These are phyloP conservation scores for Macaranga tanarius DNA, from an alignment of 441 rosid species.

Conservation along the genomic window DNA sequence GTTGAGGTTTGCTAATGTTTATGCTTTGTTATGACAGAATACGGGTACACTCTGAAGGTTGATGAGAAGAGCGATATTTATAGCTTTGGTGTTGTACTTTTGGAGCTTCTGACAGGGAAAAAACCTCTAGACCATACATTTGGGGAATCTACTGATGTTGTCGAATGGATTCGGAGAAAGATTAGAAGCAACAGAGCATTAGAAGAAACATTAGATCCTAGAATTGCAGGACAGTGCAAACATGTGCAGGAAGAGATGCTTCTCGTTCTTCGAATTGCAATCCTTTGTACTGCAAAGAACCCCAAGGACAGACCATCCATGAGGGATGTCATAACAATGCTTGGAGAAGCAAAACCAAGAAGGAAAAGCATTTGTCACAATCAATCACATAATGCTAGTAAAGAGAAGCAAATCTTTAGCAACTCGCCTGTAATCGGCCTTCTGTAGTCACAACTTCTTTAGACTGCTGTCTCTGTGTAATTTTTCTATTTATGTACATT, in stretches of 20 bases:
- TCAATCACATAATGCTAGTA: constrained; percentile 29
- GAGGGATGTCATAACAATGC: constrained; percentile 81
- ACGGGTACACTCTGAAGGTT: constrained; percentile 85
- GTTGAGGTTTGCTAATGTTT: neutral
- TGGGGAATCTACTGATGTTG: constrained; percentile 70
- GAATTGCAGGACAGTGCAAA: constrained; percentile 76
- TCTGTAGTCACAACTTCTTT: constrained; percentile 27
- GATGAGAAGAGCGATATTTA: constrained; percentile 94
- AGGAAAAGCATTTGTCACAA: constrained; percentile 66
- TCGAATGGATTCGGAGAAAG: constrained; percentile 66
- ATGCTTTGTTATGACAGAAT: constrained; percentile 46
- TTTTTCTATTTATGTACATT: constrained; percentile 21
- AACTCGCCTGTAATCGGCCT: constrained; percentile 49
- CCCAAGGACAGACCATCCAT: constrained; percentile 89
- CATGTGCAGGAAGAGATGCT: constrained; percentile 88
- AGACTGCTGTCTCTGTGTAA: neutral
- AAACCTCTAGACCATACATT: constrained; percentile 81
- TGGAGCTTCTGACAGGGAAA: constrained; percentile 81
- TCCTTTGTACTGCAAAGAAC: constrained; percentile 76
- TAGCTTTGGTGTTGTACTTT: constrained; percentile 76
- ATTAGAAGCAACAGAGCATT: constrained; percentile 47
- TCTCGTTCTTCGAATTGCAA: constrained; percentile 67
- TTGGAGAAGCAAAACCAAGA: constrained; percentile 86
- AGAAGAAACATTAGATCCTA: constrained; percentile 62
- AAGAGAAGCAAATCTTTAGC: constrained; percentile 48